phyloP scores from a whole-genome alignment of 805 yeast genomes.

The Sporopachydermia quercuum region DNA sequence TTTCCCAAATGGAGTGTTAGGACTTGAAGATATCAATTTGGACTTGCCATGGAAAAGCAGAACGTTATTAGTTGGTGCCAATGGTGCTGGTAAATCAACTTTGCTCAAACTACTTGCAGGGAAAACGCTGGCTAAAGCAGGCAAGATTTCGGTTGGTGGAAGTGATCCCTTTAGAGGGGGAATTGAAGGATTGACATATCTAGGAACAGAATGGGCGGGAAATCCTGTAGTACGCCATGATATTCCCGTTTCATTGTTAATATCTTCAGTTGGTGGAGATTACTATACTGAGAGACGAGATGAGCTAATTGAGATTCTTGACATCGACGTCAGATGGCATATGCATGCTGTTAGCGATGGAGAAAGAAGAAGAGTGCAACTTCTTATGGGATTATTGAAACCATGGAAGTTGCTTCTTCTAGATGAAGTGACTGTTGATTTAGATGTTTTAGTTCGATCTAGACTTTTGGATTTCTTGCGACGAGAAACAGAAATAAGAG shows the following conservation, averaged over 20 bases:
- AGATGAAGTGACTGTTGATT: constrained; percentile 94
- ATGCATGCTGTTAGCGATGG: constrained; percentile 92
- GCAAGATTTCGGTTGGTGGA: constrained; percentile 61
- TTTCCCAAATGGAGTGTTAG: constrained; percentile 48
- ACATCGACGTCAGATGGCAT: constrained; percentile 79
- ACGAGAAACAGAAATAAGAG: constrained; percentile 54
- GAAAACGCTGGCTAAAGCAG: constrained; percentile 67
- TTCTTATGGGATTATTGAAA: constrained; percentile 80
- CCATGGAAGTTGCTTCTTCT: constrained; percentile 83
- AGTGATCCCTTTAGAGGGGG: constrained; percentile 73
- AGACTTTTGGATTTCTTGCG: constrained; percentile 55
- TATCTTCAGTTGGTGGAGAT: constrained; percentile 75
- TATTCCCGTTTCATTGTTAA: constrained; percentile 68
- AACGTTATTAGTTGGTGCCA: constrained; percentile 76
- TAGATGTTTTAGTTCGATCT: constrained; percentile 82
- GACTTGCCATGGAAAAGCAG: constrained; percentile 57
- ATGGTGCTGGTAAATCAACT: constrained; percentile 96
- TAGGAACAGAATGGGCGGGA: constrained; percentile 97
- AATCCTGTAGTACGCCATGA: constrained; percentile 84
- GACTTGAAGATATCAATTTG: constrained; percentile 50
- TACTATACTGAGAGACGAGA: constrained; percentile 65
- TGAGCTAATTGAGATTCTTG: constrained; percentile 57
- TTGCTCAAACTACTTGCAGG: constrained; percentile 77
- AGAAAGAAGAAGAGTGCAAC: constrained; percentile 85
- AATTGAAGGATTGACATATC: constrained; percentile 40